phyloP scores from a whole-genome alignment of 2,329 filamentous ascomycete species.

The Colletotrichum theobromicola region DNA sequence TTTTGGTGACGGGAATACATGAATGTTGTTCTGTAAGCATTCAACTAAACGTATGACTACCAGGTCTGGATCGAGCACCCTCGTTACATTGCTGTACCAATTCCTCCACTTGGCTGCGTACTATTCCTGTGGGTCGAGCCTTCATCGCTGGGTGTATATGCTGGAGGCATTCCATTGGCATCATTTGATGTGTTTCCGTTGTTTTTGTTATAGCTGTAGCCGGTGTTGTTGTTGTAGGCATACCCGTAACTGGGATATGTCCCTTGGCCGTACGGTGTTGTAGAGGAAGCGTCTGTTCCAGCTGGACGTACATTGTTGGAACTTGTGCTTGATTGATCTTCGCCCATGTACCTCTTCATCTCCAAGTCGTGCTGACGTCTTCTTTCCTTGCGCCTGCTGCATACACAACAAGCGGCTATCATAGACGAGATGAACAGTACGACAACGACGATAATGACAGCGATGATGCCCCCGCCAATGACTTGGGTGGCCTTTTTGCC shows the following conservation, averaged over 20 bases:
- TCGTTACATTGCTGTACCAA: background rate
- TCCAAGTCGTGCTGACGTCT: background rate
- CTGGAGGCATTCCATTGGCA: background rate
- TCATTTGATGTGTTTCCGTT: background rate
- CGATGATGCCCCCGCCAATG: background rate
- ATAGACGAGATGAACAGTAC: background rate
- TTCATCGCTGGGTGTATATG: background rate
- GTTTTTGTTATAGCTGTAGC: background rate
- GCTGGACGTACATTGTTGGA: background rate
- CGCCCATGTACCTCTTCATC: slow-evolving; percentile 3
- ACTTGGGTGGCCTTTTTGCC: background rate
- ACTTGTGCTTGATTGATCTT: background rate
- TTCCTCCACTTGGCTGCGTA: background rate
- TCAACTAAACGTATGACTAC: background rate
- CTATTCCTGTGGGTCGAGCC: background rate
- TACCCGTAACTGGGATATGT: background rate
- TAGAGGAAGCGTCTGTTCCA: background rate
- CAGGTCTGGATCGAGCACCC: background rate
- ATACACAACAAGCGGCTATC: background rate
- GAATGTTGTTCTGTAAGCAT: accelerated
- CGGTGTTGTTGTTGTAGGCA: background rate
- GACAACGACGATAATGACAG: background rate
- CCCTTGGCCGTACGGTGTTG: background rate
- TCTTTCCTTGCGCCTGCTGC: background rate
- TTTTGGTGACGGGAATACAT: accelerated